Conservation (phyloP, 2,329 filamentous ascomycete genomes). For the Aspergillus aculeatinus region DNA sequence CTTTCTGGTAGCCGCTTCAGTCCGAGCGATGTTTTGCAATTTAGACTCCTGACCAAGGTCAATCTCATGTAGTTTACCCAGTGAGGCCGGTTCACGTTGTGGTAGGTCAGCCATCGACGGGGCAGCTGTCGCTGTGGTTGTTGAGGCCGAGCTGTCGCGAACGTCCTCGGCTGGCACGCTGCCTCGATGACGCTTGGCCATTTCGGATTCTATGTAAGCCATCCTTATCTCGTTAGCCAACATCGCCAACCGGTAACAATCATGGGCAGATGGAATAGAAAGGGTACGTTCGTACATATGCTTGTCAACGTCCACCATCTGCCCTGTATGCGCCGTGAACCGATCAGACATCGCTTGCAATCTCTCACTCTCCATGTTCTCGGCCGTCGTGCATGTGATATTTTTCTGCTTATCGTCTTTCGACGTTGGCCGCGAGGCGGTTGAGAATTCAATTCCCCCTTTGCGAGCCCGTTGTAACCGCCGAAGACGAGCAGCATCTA, state of each 20-base stretch:
- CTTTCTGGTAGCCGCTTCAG: conserved; percentile 45
- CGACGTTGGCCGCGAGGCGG: conserved; percentile 27
- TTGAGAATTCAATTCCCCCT: conserved; percentile 49
- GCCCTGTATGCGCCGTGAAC: conserved; percentile 60
- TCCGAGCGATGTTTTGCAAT: conserved; percentile 45
- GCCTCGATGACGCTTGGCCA: conserved; percentile 54
- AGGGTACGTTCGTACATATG: conserved; percentile 58
- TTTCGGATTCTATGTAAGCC: conserved; percentile 65
- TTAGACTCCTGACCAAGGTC: conserved; percentile 52
- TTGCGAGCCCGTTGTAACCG: conserved; percentile 39
- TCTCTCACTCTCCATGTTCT: conserved; percentile 35
- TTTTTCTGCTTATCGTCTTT: conserved; percentile 17
- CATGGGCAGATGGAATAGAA: neutral
- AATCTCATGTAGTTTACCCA: conserved; percentile 58
- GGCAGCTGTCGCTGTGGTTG: conserved; percentile 14
- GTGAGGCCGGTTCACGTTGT: conserved; percentile 50
- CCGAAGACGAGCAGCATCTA: conserved; percentile 40
- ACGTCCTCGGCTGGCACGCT: conserved; percentile 19
- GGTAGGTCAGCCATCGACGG: conserved; percentile 25
- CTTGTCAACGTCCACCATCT: conserved; percentile 58
- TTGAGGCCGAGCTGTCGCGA: conserved; percentile 7
- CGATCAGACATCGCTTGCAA: conserved; percentile 48
- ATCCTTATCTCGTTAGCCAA: conserved; percentile 63
- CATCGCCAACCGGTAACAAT: conserved; percentile 17
- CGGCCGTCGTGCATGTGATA: conserved; percentile 24